Evolutionary conservation across 148 eudicot genomes (phyloP).

Genomic region (Camellia lanceoleosa): DNA sequence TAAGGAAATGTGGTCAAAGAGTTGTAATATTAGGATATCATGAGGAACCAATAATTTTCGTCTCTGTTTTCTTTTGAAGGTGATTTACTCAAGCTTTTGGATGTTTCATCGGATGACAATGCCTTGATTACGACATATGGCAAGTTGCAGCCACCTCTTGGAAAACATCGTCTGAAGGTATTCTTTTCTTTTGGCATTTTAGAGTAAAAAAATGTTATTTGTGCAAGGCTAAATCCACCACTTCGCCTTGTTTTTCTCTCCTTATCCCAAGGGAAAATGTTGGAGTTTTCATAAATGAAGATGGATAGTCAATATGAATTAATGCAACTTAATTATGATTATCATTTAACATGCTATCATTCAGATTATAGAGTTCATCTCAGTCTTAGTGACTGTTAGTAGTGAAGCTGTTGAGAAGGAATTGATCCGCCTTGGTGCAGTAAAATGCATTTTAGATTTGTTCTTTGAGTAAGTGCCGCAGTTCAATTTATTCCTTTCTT

Average conservation of each 20-base stretch:
- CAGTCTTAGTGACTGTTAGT: constrained; percentile 70
- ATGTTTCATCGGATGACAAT: constrained; percentile 61
- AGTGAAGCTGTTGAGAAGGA: constrained; percentile 89
- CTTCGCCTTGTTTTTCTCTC: neutral
- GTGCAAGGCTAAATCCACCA: neutral
- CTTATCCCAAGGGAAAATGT: neutral
- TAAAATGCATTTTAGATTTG: constrained; percentile 65
- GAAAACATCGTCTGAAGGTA: constrained; percentile 95
- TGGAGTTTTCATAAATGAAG: neutral
- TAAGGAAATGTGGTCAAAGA: neutral
- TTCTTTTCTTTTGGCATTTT: constrained; percentile 1
- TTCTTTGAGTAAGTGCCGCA: constrained; percentile 70
- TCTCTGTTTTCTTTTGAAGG: constrained; percentile 42
- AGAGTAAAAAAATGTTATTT: neutral
- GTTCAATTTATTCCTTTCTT: neutral
- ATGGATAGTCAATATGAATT: neutral
- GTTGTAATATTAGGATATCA: neutral
- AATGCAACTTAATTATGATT: neutral
- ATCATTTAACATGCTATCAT: constrained; percentile 15
- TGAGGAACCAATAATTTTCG: neutral
- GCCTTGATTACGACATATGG: constrained; percentile 79
- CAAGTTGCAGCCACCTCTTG: constrained; percentile 93
- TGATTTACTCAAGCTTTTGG: constrained; percentile 68
- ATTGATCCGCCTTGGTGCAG: constrained; percentile 80
- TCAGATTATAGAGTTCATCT: constrained; percentile 89